Percentiles rank a stretch among this genome's conserved stretches.
Conservation (phyloP, 768 basidiomycete species). For the Tylopilus rubrobrunneus region DNA sequence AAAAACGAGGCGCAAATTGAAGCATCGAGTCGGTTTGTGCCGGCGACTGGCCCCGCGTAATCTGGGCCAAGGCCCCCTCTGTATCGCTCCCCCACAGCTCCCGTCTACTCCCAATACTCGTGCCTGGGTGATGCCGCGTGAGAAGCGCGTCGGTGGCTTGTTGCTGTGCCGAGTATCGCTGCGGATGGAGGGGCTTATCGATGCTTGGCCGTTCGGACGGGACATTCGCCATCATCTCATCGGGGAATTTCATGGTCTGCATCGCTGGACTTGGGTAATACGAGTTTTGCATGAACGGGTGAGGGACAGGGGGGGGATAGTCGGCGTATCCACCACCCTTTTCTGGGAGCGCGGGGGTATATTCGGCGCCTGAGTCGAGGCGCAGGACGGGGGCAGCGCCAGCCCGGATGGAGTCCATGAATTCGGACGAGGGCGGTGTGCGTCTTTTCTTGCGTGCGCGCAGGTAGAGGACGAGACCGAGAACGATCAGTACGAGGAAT, state of each 20-base stretch:
- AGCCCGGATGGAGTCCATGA: constrained; percentile 34
- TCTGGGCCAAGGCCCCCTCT: constrained; percentile 5
- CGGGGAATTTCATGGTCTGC: constrained; percentile 11
- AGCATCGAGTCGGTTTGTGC: constrained; percentile 1
- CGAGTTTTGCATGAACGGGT: constrained; percentile 13
- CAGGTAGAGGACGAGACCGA: constrained; percentile 37
- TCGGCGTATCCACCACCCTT: constrained; percentile 7
- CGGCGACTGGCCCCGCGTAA: constrained; percentile 8
- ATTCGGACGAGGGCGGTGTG: constrained; percentile 59
- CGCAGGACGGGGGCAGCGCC: constrained; percentile 27
- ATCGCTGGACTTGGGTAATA: constrained; percentile 7
- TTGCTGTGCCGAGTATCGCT: constrained; percentile 16
- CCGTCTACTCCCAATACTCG: constrained; percentile 20
- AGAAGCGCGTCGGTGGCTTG: constrained; percentile 1
- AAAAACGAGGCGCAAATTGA: constrained; percentile 13
- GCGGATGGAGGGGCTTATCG: constrained; percentile 22
- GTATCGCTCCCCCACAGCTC: constrained; percentile 23
- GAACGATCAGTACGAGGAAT: constrained; percentile 33
- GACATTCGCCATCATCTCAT: constrained; percentile 11
- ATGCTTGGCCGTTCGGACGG: constrained; percentile 14
- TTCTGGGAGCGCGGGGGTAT: constrained; percentile 12
- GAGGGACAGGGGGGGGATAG: background rate
- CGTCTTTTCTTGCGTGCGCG: constrained; percentile 39
- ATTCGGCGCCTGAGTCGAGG: constrained; percentile 21
- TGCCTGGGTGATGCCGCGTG: background rate